These are phyloP conservation scores for Hanseniaspora jakobsenii DNA, from an alignment of 805 yeast genomes.

Conservation along the genomic window DNA sequence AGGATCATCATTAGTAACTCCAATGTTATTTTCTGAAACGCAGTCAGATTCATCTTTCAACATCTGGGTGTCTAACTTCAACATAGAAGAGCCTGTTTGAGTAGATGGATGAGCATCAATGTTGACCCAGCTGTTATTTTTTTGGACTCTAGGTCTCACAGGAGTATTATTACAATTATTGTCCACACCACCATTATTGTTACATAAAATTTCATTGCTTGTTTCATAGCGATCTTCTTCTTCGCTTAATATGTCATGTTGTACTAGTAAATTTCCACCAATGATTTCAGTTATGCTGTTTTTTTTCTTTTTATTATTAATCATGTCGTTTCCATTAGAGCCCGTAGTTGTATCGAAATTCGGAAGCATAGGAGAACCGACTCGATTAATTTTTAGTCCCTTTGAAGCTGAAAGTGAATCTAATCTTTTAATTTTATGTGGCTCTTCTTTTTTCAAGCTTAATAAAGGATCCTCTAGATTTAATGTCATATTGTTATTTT, in stretches of 20 bases:
- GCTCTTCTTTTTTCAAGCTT: background rate
- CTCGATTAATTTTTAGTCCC: slow-evolving; percentile 1
- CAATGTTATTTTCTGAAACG: slow-evolving; percentile 11
- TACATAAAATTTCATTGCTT: background rate
- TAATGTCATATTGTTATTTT: background rate
- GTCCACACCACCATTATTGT: background rate
- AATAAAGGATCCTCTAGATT: background rate
- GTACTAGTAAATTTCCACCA: slow-evolving; percentile 7
- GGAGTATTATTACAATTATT: background rate
- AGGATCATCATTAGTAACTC: background rate
- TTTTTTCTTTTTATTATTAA: background rate
- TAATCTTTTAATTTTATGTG: background rate
- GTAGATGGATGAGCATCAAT: background rate
- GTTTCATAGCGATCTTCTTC: background rate
- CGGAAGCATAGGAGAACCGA: slow-evolving; percentile 4
- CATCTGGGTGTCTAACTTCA: slow-evolving; percentile 1
- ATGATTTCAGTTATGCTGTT: slow-evolving; percentile 2
- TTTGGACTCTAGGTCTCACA: background rate
- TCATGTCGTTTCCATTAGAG: background rate
- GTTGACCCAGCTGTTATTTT: slow-evolving; percentile 1
- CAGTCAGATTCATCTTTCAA: slow-evolving; percentile 5
- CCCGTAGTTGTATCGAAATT: background rate
- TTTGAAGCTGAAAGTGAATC: background rate
- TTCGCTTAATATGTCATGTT: slow-evolving; percentile 1
- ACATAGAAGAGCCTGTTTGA: background rate